A percentile compares a stretch with the other conserved stretches of the same genome.
Evolutionary conservation across 1,284 basidiomycete species (phyloP).

Genomic region (Trichosporon faecale): DNA sequence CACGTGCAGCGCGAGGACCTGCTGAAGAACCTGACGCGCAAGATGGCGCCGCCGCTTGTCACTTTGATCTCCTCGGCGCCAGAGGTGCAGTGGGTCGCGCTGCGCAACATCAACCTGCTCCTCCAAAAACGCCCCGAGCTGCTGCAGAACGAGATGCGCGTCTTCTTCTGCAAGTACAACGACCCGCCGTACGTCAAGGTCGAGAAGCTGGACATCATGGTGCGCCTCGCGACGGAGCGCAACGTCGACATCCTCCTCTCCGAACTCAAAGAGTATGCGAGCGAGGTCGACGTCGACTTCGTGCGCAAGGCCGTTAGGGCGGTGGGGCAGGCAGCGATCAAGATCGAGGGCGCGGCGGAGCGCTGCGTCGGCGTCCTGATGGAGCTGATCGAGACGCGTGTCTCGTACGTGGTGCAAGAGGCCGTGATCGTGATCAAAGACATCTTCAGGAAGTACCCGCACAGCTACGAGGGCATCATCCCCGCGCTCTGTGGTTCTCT

Average conservation of each 20-base stretch:
- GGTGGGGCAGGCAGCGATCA: conserved; percentile 94
- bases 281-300: conserved; percentile 97
- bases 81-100: conserved; percentile 96
- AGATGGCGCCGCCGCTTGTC: conserved; percentile 97
- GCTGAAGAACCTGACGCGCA: conserved; percentile 78
- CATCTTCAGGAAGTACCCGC: conserved; percentile 95
- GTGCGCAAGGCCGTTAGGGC: conserved; percentile 95
- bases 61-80: conserved; percentile 92
- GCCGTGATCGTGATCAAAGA: conserved; percentile 97
- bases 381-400: conserved; percentile 84
- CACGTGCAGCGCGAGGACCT: conserved; percentile 79
- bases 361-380: conserved; percentile 84
- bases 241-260: conserved; percentile 89
- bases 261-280: conserved; percentile 96
- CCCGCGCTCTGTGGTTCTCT: conserved; percentile 87
- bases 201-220: conserved; percentile 98
- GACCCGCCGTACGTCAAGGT: conserved; percentile 99
- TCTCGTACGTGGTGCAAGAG: conserved; percentile 96
- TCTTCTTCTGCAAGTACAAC: conserved; percentile 99
- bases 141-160: conserved; percentile 93
- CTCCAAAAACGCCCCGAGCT: conserved; percentile 91
- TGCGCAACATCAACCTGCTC: conserved; percentile 94
- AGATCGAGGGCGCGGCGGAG: conserved; percentile 86
- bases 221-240: conserved; percentile 82
- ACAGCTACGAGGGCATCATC: conserved; percentile 93